These are phyloP conservation scores for Leucocoprinus leucothites DNA, from an alignment of 768 basidiomycete genomes.

Conservation along the genomic window DNA sequence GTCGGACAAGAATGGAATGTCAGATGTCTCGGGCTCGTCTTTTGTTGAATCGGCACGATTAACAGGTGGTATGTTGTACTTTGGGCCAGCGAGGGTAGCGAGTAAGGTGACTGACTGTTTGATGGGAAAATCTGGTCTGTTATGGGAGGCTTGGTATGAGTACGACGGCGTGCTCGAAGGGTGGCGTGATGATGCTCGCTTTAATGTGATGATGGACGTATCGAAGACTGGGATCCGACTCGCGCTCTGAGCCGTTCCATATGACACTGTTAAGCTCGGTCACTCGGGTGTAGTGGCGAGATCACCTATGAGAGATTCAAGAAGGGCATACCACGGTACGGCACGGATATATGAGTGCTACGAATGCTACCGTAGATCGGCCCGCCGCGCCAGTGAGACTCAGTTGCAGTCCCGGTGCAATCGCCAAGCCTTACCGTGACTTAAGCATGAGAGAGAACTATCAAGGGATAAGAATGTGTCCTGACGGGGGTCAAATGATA, in stretches of 20 bases:
- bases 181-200: neutral
- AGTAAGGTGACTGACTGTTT: no score
- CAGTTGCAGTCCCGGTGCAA: neutral
- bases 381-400: no score
- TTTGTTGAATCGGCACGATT: constrained; percentile 7
- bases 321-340: no score
- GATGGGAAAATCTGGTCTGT: constrained; percentile 4
- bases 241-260: no score
- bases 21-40: neutral
- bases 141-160: constrained; percentile 1
- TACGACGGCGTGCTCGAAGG: neutral
- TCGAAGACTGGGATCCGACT: constrained; percentile 1
- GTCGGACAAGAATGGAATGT: neutral
- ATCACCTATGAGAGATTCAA: neutral
- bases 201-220: constrained; percentile 8
- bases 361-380: no score
- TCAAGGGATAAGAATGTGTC: neutral
- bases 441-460: neutral
- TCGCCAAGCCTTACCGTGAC: neutral
- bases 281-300: neutral
- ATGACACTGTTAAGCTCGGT: neutral
- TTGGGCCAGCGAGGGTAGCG: no score
- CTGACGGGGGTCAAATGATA: constrained; percentile 5
- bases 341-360: no score
- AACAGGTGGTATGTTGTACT: neutral